phyloP scores from a whole-genome alignment of 176 grass and related monocot species.

The Tillandsia fasciculata region DNA sequence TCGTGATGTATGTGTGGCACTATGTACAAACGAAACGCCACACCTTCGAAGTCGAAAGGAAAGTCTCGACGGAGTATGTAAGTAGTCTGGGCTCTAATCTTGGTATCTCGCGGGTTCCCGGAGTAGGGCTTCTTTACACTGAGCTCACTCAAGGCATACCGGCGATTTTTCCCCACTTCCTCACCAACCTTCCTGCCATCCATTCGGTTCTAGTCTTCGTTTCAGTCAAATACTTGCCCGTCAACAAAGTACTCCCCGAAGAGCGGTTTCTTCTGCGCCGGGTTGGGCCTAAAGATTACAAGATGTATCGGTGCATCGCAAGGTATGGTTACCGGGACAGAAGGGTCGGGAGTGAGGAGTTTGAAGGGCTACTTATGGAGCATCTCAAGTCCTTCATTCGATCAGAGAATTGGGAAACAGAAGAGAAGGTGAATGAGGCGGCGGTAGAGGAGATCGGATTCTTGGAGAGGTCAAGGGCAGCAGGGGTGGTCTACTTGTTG shows the following conservation, averaged over 20 bases:
- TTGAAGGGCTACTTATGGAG: constrained; percentile 46
- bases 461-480: constrained; percentile 23
- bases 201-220: constrained; percentile 58
- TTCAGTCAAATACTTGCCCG: constrained; percentile 63
- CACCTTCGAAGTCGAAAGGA: constrained; percentile 23
- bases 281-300: constrained; percentile 31
- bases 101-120: constrained; percentile 28
- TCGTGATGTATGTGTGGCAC: constrained; percentile 36
- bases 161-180: constrained; percentile 43
- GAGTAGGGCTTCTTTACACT: constrained; percentile 57
- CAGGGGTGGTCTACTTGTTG: constrained; percentile 29
- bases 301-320: constrained; percentile 63
- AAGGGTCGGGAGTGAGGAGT: constrained; percentile 38
- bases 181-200: constrained; percentile 51
- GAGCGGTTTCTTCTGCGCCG: constrained; percentile 60
- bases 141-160: constrained; percentile 70
- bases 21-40: constrained; percentile 25
- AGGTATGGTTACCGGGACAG: constrained; percentile 50
- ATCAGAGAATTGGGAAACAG: constrained; percentile 20
- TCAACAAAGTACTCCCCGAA: constrained; percentile 28
- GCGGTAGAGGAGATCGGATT: constrained; percentile 28
- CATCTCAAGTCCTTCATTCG: constrained; percentile 54
- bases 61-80: constrained; percentile 22
- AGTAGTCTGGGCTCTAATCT: constrained; percentile 18
- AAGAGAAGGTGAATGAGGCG: neutral